Base-by-base conservation (phyloP, 192 early-diverging fungal species). In the Umbelopsis vinacea region DNA sequence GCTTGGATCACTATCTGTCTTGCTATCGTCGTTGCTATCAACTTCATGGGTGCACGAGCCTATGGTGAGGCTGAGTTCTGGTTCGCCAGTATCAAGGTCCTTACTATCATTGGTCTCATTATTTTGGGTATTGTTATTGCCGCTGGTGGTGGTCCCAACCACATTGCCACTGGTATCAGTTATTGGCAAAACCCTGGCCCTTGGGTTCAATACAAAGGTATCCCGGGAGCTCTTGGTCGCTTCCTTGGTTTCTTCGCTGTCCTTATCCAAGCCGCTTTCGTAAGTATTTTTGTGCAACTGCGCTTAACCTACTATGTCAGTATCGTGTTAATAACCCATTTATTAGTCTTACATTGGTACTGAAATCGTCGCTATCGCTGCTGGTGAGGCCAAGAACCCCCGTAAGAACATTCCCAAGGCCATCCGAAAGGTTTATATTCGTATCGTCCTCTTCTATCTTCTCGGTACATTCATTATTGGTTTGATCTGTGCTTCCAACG, bases 61-160 rank as follows among this genome's bases (percentile, higher is more conserved):
- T 89, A 84, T 84, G 88, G 88, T 43, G 89, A 90, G 69, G 76
- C 81, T 22, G 89, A 90, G 71, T 90, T 86, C 74, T 87, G 86
- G 87, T 78, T 90, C 46, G 81, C 85, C 33, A 74, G 80, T 15
- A 78, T 90, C 23, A 90, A 90, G 63, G 70, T 80, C 37, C 55
- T 80, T 24, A 80, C 76, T 23, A 78, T 80, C 47, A 57, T 73
- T 53, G 79, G 74, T 8, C 66, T 80, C 12, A 80, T 80, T 54
- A 74, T 78, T 57, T 69, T 76, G 22, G 79, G 79, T 29, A 53
- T 77, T 26, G 71, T 79, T 26, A 74, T 79, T 52, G 73, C 87
- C 53, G 79, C 81, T n/a, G 89, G 89, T 15, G 89, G 85, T n/a
- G 87, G 81, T n/a, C 84, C 88, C 54, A 88, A 85, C 75, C 83